Conservation (phyloP, 352 stramenopile species). For the Phytophthora pistaciae region DNA sequence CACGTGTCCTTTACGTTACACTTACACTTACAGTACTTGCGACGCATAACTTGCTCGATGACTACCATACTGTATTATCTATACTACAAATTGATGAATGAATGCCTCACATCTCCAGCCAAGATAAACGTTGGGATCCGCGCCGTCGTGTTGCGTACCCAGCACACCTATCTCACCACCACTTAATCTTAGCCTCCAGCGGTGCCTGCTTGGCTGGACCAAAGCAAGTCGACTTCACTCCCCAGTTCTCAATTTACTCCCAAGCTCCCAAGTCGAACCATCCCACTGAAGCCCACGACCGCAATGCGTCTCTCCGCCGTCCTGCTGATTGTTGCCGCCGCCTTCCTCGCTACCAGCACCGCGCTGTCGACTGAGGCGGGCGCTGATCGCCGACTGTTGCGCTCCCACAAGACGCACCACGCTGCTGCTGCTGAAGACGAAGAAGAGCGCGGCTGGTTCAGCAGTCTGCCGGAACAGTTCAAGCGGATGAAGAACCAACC, state of each 20-base stretch:
- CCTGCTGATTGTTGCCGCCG: neutral
- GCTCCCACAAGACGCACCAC: neutral
- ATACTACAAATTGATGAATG: no score
- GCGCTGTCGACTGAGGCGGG: neutral
- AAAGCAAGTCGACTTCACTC: no score
- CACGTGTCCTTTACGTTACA: no score
- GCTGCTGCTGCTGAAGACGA: neutral
- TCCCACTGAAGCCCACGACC: neutral
- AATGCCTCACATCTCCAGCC: no score
- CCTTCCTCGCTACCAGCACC: neutral
- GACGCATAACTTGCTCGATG: no score
- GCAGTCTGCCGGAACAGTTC: neutral
- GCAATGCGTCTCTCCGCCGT: neutral
- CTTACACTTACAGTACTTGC: no score
- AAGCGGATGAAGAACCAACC: neutral
- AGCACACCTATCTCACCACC: no score
- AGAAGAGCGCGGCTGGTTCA: neutral
- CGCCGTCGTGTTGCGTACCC: no score
- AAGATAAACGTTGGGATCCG: no score
- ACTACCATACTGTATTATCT: no score
- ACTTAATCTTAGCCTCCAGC: no score
- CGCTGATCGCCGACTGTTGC: neutral
- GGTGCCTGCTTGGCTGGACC: no score
- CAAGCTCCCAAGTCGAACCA: neutral
- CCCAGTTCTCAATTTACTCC: neutral